These are phyloP conservation scores for Blastobotrys buckinghamii DNA, from an alignment of 1,139 yeast genomes.

Conservation along the genomic window DNA sequence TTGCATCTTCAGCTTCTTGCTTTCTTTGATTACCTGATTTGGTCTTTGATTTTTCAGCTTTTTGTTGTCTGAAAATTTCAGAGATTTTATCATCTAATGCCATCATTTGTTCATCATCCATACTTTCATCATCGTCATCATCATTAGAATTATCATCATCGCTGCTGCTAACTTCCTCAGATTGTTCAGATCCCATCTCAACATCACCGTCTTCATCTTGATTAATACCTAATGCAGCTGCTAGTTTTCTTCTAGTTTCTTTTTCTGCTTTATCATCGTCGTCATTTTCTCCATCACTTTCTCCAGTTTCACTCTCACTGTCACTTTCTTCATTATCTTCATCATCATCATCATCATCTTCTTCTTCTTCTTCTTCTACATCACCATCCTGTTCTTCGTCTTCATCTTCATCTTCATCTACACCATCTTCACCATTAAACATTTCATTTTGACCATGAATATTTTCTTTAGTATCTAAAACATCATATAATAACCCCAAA, in stretches of 20 bases:
- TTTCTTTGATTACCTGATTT: conserved; percentile 24
- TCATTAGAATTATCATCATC: conserved; percentile 50
- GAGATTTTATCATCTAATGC: conserved; percentile 85
- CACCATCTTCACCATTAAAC: conserved; percentile 55
- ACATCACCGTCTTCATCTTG: conserved; percentile 10
- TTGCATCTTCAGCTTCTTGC: conserved; percentile 59
- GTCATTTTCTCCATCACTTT: conserved; percentile 20
- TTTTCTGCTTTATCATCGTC: conserved; percentile 27
- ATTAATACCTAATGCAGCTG: conserved; percentile 41
- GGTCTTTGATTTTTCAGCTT: conserved; percentile 22
- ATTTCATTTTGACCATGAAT: conserved; percentile 72
- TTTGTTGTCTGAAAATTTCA: conserved; percentile 69
- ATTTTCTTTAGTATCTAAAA: conserved; percentile 69
- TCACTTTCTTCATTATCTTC: conserved; percentile 34
- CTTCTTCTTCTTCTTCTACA: conserved; percentile 29
- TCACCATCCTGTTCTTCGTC: conserved; percentile 35
- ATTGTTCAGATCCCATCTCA: background rate
- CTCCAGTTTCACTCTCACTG: too few relatives aligned
- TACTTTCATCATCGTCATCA: conserved; percentile 63
- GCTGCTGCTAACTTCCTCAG: conserved; percentile 30
- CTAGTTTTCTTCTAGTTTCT: conserved; percentile 33
- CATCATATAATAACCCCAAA: conserved; percentile 56
- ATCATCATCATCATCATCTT: conserved; percentile 35
- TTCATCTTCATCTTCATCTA: conserved; percentile 35
- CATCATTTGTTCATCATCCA: conserved; percentile 98